phyloP scores from a whole-genome alignment of 768 basidiomycete species.

The Podaxis rugospora region DNA sequence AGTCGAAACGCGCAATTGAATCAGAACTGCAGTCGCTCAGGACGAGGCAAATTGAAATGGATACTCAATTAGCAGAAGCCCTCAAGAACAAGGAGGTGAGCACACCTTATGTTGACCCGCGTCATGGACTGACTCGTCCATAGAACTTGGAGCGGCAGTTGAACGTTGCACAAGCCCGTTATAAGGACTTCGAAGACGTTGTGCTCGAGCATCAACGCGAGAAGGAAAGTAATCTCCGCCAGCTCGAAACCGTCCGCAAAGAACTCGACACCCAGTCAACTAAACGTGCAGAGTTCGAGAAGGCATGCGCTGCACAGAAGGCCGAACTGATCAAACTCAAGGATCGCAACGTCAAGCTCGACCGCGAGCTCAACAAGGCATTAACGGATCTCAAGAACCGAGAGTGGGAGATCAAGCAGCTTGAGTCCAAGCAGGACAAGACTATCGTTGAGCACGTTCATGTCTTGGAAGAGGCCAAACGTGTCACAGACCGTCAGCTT shows the following conservation, averaged over 20 bases:
- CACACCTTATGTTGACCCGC: neutral
- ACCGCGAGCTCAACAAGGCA: conserved; percentile 77
- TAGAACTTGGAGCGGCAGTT: conserved; percentile 80
- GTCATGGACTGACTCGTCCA: conserved; percentile 2
- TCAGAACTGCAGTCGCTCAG: conserved; percentile 71
- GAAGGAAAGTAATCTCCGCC: conserved; percentile 65
- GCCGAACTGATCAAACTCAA: conserved; percentile 65
- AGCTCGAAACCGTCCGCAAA: conserved; percentile 64
- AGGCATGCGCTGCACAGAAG: conserved; percentile 55
- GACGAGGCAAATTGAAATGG: conserved; percentile 62
- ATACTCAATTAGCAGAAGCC: conserved; percentile 58
- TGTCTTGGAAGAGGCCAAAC: conserved; percentile 93
- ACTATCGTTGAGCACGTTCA: conserved; percentile 99
- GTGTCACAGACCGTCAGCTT: conserved; percentile 88
- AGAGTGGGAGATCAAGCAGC: conserved; percentile 83
- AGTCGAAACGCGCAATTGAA: conserved; percentile 60
- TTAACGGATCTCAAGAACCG: conserved; percentile 75
- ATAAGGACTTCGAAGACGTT: conserved; percentile 84
- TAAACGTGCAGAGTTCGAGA: conserved; percentile 75
- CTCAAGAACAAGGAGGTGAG: conserved; percentile 71
- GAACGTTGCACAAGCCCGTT: conserved; percentile 64
- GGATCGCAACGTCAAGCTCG: conserved; percentile 66
- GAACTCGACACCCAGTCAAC: conserved; percentile 72
- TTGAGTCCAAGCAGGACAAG: conserved; percentile 88
- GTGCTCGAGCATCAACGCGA: conserved; percentile 83